Conservation (phyloP, 169 alveolate species). For the Toxoplasma gondii region DNA sequence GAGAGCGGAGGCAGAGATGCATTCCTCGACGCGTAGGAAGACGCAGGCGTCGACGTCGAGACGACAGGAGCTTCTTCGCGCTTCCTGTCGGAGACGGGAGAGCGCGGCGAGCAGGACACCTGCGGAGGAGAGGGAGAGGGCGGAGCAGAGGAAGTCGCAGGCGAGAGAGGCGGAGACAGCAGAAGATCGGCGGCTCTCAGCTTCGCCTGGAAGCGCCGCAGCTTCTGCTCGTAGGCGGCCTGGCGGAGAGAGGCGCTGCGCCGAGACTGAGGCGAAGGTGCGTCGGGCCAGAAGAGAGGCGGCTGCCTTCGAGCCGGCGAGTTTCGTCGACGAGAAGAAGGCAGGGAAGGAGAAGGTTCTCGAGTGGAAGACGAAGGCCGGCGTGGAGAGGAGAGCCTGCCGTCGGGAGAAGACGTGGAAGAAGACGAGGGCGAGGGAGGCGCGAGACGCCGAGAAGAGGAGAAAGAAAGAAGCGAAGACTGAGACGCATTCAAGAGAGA, state of each 20-base stretch:
- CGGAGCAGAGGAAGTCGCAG: not conserved
- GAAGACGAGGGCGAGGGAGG: not conserved
- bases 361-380: too few relatives aligned
- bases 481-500: not conserved
- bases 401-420: not conserved
- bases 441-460: not conserved
- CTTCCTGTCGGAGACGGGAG: too few relatives aligned
- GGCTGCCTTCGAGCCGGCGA: not conserved
- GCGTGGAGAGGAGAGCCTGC: not conserved
- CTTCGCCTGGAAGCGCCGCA: not conserved
- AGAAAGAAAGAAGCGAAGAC: conserved; percentile 4
- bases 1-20: too few relatives aligned
- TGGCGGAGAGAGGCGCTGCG: not conserved
- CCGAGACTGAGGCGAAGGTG: not conserved
- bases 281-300: not conserved
- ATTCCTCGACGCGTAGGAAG: too few relatives aligned
- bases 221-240: not conserved
- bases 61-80: too few relatives aligned
- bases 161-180: not conserved
- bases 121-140: not conserved
- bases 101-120: too few relatives aligned
- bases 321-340: too few relatives aligned
- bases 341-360: too few relatives aligned
- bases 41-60: too few relatives aligned
- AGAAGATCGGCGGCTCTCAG: not conserved